Evolutionary conservation across 768 basidiomycete species (phyloP), one percentile per base, ranked within the genome.

Genomic region (Agaricus subrufescens): DNA sequence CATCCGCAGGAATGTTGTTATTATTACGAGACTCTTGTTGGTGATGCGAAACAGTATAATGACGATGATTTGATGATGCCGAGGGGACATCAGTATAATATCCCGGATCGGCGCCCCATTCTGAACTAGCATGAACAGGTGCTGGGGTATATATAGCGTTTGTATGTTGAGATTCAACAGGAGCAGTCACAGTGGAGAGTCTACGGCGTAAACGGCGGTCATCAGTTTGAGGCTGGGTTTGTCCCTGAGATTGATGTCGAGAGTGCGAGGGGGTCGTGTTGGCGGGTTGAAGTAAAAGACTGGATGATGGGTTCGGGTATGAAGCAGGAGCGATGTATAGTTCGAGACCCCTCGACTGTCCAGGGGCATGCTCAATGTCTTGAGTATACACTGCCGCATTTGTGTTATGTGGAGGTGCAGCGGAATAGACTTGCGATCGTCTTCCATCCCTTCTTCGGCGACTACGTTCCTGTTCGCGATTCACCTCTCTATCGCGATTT

Each of bases 361-460:
- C 50, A 47, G 14, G 52, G 15, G 37, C 55, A 26, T 46, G 51
- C 10, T 60, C 52, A 4, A 48, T 15, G 14, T 43, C 40, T 47
- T 60, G 59, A 15, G 59, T 47, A 50, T 56, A 50, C 19, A 56
- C 49, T 42, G 56, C 44, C 4, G 52, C 61, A 37, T 58, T 48
- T 14, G 29, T 47, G 4, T 40, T 37, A 25, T 44, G 37, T 14
- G 53, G 29, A 10, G 37, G 55, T 40, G 40, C 27, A 15, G 50
- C 30, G 30, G 61, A 40, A 37, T 51, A 44, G n/a, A 45, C 37
- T 14, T 58, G 60, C 25, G 44, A 38, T 34, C 29, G 38, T 29
- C 50, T 39, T 40, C 51, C 47, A 38, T 58, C 58, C 45, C 52
- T 53, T 19, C 46, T 46, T 25, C 59, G 31, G 15, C 57, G 47